phyloP scores from a whole-genome alignment of 2,329 filamentous ascomycete species.

The Microcyclosporella mali region DNA sequence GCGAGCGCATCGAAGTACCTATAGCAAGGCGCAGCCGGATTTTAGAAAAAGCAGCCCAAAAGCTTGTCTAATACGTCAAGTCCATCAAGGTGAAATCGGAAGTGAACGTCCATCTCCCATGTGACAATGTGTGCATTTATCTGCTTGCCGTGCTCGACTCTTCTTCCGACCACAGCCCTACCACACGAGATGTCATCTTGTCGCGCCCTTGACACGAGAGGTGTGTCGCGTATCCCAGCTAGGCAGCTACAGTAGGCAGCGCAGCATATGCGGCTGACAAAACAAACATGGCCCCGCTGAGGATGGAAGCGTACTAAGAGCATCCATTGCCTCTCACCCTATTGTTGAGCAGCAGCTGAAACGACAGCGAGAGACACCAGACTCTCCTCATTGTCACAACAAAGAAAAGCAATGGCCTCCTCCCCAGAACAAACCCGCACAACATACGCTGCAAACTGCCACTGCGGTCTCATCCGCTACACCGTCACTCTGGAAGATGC shows the following conservation, averaged over 20 bases:
- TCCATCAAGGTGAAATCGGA: background rate
- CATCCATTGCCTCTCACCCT: too few species aligned
- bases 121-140: background rate
- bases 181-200: too few species aligned
- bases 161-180: too few species aligned
- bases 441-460: conserved; percentile 22
- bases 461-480: conserved; percentile 20
- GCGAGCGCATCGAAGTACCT: background rate
- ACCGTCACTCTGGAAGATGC: conserved; percentile 14
- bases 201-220: too few species aligned
- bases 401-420: background rate
- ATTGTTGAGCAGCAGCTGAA: too few species aligned
- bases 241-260: background rate
- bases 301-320: too few species aligned
- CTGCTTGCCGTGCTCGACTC: too few species aligned
- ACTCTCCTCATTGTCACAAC: background rate
- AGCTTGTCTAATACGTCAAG: background rate
- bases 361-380: too few species aligned
- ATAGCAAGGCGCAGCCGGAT: background rate
- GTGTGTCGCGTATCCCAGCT: too few species aligned
- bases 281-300: background rate
- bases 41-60: background rate
- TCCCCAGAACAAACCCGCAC: conserved; percentile 1
- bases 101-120: background rate
- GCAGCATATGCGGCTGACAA: background rate